Conservation (phyloP, 352 stramenopile genomes). For the Globisporangium takayamanum region DNA sequence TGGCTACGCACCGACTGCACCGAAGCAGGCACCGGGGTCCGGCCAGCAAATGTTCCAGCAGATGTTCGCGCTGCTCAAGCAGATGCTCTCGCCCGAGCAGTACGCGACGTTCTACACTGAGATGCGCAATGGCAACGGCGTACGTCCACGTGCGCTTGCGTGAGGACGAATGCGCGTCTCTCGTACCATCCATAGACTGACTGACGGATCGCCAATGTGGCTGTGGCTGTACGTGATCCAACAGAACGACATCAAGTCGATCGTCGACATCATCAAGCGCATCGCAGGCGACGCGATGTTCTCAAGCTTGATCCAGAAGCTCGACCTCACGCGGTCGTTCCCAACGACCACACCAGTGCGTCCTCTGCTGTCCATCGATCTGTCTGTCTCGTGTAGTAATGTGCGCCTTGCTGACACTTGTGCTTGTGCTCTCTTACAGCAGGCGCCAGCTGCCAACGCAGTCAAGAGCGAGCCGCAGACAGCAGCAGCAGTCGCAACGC, state of each 20-base stretch:
- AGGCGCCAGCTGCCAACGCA: slow-evolving; percentile 1
- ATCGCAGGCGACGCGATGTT: slow-evolving; percentile 79
- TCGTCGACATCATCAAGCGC: slow-evolving; percentile 86
- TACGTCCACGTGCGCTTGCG: slow-evolving; percentile 12
- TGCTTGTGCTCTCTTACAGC: not conserved
- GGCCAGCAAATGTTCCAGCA: slow-evolving; percentile 85
- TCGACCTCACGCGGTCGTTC: slow-evolving; percentile 67
- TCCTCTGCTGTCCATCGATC: not conserved
- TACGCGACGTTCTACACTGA: slow-evolving; percentile 77
- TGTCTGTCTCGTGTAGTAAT: not conserved
- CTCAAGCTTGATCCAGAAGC: slow-evolving; percentile 75
- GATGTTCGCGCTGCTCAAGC: slow-evolving; percentile 80
- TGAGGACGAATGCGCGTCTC: not conserved
- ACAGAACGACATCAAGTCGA: slow-evolving; percentile 83
- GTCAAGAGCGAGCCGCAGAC: slow-evolving; percentile 19
- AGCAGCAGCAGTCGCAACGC: slow-evolving; percentile 1
- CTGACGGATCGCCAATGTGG: not conserved
- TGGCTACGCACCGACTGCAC: not conserved
- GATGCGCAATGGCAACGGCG: slow-evolving; percentile 74
- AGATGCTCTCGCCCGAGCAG: slow-evolving; percentile 80
- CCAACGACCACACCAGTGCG: slow-evolving; percentile 14
- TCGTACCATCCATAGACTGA: not conserved
- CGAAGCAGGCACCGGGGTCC: slow-evolving; percentile 44
- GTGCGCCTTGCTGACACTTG: not conserved
- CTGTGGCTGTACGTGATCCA: not conserved